Evolutionary conservation across 2,329 filamentous ascomycete species (phyloP).

Genomic region (Talaromyces amestolkiae): DNA sequence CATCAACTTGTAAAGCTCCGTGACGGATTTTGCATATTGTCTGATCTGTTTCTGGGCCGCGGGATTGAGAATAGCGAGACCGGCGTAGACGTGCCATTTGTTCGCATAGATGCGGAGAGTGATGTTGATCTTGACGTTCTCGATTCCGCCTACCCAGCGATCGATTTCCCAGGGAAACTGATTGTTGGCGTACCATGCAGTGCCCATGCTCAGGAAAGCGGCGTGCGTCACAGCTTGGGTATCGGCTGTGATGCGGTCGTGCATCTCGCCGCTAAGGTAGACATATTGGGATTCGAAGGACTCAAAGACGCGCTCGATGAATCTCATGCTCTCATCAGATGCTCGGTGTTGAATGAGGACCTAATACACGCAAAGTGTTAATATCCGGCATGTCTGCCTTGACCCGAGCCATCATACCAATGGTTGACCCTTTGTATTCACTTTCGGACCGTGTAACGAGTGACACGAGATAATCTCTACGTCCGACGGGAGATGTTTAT

Average conservation of each 20-base stretch:
- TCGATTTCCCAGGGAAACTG: slow-evolving; percentile 96
- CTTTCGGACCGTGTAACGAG: slow-evolving; percentile 88
- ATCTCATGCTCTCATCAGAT: slow-evolving; percentile 68
- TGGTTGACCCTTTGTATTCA: slow-evolving; percentile 85
- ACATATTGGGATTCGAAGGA: slow-evolving; percentile 86
- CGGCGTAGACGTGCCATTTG: slow-evolving; percentile 99
- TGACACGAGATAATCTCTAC: slow-evolving; percentile 95
- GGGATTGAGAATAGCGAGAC: slow-evolving; percentile 93
- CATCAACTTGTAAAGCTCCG: slow-evolving; percentile 96
- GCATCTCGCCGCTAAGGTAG: slow-evolving; percentile 78
- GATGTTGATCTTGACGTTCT: slow-evolving; percentile 99
- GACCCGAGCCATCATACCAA: slow-evolving; percentile 56
- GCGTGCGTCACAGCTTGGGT: slow-evolving; percentile 98
- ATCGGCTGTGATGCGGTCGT: slow-evolving; percentile 96
- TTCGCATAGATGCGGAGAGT: slow-evolving; percentile 96
- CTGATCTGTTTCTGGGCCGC: slow-evolving; percentile 87
- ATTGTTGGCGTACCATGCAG: slow-evolving; percentile 90
- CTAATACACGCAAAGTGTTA: slow-evolving; percentile 36
- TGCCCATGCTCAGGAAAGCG: slow-evolving; percentile 95
- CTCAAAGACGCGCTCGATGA: slow-evolving; percentile 76
- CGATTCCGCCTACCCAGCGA: slow-evolving; percentile 95
- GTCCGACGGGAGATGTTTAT: slow-evolving; percentile 79
- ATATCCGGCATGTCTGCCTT: background rate
- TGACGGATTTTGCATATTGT: slow-evolving; percentile 89
- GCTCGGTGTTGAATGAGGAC: slow-evolving; percentile 89